Percentiles rank a stretch among this genome's conserved stretches.
phyloP scores from a whole-genome alignment of 306 rosid species.

The Senna tora region DNA sequence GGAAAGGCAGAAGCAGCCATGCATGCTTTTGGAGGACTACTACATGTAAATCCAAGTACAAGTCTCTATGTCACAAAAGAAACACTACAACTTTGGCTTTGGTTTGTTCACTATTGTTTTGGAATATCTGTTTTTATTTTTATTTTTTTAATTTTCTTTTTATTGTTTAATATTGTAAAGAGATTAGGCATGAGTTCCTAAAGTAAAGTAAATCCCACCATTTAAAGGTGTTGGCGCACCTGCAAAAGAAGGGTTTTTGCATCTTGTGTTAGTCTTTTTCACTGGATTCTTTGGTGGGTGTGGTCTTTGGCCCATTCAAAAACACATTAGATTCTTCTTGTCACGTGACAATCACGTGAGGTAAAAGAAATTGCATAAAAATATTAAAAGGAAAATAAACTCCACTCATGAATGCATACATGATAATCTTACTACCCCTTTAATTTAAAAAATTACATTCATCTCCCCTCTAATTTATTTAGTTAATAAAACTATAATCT shows the following conservation, averaged over 20 bases:
- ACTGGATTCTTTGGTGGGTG: conserved; percentile 54
- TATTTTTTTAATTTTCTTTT: background rate
- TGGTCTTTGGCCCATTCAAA: conserved; percentile 62
- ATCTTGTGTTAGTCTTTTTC: conserved; percentile 60
- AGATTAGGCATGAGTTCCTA: conserved; percentile 53
- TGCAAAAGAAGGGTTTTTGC: conserved; percentile 57
- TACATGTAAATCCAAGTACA: conserved; percentile 25
- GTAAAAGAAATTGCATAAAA: conserved; percentile 26
- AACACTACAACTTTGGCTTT: conserved; percentile 42
- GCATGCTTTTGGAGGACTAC: conserved; percentile 52
- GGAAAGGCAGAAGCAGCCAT: conserved; percentile 36
- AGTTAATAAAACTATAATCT: no score
- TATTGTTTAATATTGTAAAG: conserved; percentile 43
- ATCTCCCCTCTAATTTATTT: no score
- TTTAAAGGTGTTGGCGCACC: conserved; percentile 62
- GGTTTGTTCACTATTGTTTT: conserved; percentile 47
- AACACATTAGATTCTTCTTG: conserved; percentile 38
- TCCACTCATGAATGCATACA: no score
- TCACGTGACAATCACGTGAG: conserved; percentile 38
- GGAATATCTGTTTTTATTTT: conserved; percentile 22
- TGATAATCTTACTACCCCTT: no score
- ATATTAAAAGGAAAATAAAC: background rate
- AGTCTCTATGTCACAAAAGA: conserved; percentile 32
- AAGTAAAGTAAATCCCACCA: conserved; percentile 69
- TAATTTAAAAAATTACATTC: no score